phyloP scores from a whole-genome alignment of 1,139 yeast genomes.

The Saccharomyces hybrid region DNA sequence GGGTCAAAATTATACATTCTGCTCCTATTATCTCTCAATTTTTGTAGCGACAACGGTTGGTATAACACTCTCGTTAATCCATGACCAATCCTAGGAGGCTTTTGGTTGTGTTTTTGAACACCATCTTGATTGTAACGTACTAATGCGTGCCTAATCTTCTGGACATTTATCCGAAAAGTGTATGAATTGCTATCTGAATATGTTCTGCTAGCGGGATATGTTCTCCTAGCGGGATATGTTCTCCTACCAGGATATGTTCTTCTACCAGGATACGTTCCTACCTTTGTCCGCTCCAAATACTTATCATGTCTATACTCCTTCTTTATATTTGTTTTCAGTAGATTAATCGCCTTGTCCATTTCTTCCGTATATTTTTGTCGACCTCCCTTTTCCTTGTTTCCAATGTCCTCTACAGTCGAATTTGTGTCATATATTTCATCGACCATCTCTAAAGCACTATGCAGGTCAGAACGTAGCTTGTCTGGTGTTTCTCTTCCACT shows the following conservation, averaged over 20 bases:
- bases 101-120: constrained; percentile 3
- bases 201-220: not conserved
- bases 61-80: constrained; percentile 61
- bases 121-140: constrained; percentile 1
- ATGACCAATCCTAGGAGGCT: constrained; percentile 47
- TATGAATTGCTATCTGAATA: not conserved
- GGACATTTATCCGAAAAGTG: not conserved
- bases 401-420: not conserved
- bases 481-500: not conserved
- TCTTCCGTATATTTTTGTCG: not conserved
- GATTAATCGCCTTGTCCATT: not conserved
- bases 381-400: not conserved
- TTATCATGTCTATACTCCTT: not conserved
- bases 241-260: not conserved
- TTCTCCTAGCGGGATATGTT: not conserved
- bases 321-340: not conserved
- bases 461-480: not conserved
- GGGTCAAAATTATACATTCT: constrained; percentile 64
- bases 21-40: constrained; percentile 67
- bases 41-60: constrained; percentile 72
- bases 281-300: not conserved
- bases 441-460: not conserved
- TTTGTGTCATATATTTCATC: not conserved
- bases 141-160: not conserved
- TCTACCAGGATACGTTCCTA: not conserved